phyloP scores from a whole-genome alignment of 257 asterid genomes.

The Solanum chaucha region DNA sequence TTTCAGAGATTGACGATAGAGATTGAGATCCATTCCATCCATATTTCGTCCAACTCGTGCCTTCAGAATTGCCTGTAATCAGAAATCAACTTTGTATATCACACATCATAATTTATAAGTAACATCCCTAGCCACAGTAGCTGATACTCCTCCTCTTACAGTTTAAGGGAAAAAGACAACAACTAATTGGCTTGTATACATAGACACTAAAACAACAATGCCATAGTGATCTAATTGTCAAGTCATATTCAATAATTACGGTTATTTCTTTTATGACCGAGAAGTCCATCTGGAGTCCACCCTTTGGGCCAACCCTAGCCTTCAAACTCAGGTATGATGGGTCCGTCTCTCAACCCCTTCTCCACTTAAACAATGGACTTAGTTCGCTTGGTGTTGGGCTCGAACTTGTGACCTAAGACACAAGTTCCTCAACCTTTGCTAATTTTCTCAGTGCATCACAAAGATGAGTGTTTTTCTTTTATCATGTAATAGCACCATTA shows the following conservation, averaged over 20 bases:
- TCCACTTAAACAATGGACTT: not conserved
- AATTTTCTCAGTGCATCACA: not conserved
- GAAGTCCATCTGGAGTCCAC: not conserved
- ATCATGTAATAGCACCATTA: not conserved
- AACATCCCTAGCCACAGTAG: not conserved
- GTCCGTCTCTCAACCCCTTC: not conserved
- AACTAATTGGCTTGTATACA: not conserved
- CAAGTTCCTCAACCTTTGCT: not conserved
- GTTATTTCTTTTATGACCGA: not conserved
- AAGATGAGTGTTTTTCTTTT: not conserved
- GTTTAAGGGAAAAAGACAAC: not conserved
- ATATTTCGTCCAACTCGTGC: slow-evolving; percentile 94
- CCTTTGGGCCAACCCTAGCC: not conserved
- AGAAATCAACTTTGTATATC: not conserved
- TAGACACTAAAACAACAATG: not conserved
- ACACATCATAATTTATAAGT: not conserved
- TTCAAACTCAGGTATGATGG: not conserved
- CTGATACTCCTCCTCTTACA: not conserved
- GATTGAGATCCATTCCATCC: slow-evolving; percentile 88
- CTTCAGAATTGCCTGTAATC: slow-evolving; percentile 55
- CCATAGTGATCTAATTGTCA: not conserved
- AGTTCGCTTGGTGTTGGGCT: not conserved
- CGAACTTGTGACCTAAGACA: not conserved
- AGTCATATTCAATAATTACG: not conserved
- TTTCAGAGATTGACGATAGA: slow-evolving; percentile 64